Percentiles rank a stretch among this genome's conserved stretches.
Conservation (phyloP, 2,329 filamentous ascomycete species). For the Tolypocladium amazonense region DNA sequence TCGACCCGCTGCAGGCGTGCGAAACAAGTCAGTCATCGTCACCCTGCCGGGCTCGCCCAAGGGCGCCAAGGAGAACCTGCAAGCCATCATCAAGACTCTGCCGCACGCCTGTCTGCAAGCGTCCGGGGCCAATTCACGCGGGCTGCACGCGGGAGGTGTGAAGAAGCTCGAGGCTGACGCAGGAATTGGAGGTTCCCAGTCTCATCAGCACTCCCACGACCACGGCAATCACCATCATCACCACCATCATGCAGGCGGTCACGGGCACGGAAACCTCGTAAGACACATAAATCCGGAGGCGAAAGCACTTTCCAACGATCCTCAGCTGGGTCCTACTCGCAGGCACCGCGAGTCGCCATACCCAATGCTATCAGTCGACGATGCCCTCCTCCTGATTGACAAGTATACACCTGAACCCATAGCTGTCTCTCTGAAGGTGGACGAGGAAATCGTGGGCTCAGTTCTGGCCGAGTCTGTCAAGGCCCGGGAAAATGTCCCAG, state of each 20-base stretch:
- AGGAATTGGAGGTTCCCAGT: conserved; percentile 38
- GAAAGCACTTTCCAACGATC: conserved; percentile 48
- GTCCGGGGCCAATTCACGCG: conserved; percentile 69
- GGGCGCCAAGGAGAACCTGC: conserved; percentile 85
- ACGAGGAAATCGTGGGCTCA: conserved; percentile 57
- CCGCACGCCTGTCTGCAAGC: conserved; percentile 93
- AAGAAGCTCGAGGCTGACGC: conserved; percentile 79
- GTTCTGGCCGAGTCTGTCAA: conserved; percentile 76
- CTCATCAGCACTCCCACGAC: conserved; percentile 24
- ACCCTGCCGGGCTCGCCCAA: conserved; percentile 93
- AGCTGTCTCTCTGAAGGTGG: conserved; percentile 47
- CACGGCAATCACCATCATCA: conserved; percentile 32
- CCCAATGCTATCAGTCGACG: conserved; percentile 78
- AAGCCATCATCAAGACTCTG: conserved; percentile 78
- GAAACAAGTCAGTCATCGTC: conserved; percentile 71
- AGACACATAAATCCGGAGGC: conserved; percentile 61
- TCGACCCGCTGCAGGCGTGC: conserved; percentile 78
- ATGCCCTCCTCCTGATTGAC: conserved; percentile 65
- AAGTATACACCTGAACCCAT: conserved; percentile 58
- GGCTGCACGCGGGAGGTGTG: conserved; percentile 69
- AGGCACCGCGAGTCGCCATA: conserved; percentile 82
- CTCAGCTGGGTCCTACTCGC: conserved; percentile 49
- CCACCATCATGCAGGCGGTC: conserved; percentile 34
- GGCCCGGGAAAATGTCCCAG: conserved; percentile 75
- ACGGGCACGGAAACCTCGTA: conserved; percentile 50